phyloP scores from a whole-genome alignment of 345 rosid species.

The Firmiana major region DNA sequence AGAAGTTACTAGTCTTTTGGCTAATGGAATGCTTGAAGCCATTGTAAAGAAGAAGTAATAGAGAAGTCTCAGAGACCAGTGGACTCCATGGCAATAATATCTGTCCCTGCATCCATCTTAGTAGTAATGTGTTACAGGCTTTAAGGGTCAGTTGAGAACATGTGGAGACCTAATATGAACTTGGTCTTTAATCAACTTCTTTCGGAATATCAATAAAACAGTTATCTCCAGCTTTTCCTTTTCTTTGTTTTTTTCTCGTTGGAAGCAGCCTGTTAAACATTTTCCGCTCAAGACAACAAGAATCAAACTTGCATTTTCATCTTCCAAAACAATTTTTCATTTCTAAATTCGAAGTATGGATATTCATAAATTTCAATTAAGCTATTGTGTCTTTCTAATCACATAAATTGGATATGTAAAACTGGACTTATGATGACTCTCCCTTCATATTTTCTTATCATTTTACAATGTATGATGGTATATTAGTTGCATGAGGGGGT shows the following conservation, averaged over 20 bases:
- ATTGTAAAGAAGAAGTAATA: conserved; percentile 30
- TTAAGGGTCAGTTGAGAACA: not conserved
- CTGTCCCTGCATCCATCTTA: not conserved
- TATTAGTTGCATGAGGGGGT: too few species aligned
- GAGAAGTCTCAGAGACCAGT: not conserved
- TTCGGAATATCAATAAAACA: not conserved
- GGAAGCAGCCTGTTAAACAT: not conserved
- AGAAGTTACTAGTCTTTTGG: conserved; percentile 42
- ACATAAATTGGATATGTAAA: not conserved
- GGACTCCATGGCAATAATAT: not conserved
- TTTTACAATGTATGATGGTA: too few species aligned
- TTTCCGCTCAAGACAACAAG: not conserved
- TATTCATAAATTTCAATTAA: not conserved
- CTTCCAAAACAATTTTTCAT: not conserved
- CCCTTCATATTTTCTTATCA: not conserved
- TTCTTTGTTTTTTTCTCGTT: not conserved
- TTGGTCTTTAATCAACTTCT: not conserved
- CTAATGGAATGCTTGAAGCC: conserved; percentile 68
- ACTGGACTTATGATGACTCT: not conserved
- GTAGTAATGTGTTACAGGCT: not conserved
- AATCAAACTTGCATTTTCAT: not conserved
- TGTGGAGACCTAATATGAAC: not conserved
- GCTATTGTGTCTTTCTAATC: not conserved
- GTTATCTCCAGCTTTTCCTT: not conserved
- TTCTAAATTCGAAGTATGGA: not conserved